Base-by-base conservation (phyloP, 192 early-diverging fungal genomes). In the Rhizophagus sp. region DNA sequence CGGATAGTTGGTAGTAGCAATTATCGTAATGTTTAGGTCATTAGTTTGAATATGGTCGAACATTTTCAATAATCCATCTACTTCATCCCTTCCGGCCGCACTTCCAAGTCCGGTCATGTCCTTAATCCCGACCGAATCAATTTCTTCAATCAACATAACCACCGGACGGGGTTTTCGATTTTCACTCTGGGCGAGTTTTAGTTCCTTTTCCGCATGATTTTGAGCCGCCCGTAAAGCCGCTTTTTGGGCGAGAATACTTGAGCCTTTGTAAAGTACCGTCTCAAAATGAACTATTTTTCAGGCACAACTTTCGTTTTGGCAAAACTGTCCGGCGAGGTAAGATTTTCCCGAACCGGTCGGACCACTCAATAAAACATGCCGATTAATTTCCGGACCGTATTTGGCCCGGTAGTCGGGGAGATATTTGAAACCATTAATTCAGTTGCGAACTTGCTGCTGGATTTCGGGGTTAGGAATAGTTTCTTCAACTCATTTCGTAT, bases 41-140 rank as follows among this genome's bases (percentile, higher is more conserved):
- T 70, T 17, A 7, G 4, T 2, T 5, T 70, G 4, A 11, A 70
- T 70, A 4, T 70, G 7, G 34, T 70, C 68, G 25, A 70, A 34
- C 5, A 70, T 70, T 25, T 25, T 70, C 25, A 70, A 70, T 5
- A 70, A 22, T 12, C 27, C 34, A 36, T 70, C 34, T 22, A 70
- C 68, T 44, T 44, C 41, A 8, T 6, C 41, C 25, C 25, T 30
- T 36, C n/a, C n/a, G n/a, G 15, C 2, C 4, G 33, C 2, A 30
- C 68, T 70, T 6, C 7, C 8, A 17, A 5, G 3, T 11, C 39
- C 27, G 33, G 34, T 5, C 2, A 36, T 4, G 39, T 70, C 68
- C 17, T 70, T 70, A 7, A 30, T 36, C 4, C 68, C 68, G 4
- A 70, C 68, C 25, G 68, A 70, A 24, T 70, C 68, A 70, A 70